Percentiles rank a stretch among this genome's conserved stretches.
phyloP scores from a whole-genome alignment of 2,329 filamentous ascomycete species.

The Calonectria leucothoes region DNA sequence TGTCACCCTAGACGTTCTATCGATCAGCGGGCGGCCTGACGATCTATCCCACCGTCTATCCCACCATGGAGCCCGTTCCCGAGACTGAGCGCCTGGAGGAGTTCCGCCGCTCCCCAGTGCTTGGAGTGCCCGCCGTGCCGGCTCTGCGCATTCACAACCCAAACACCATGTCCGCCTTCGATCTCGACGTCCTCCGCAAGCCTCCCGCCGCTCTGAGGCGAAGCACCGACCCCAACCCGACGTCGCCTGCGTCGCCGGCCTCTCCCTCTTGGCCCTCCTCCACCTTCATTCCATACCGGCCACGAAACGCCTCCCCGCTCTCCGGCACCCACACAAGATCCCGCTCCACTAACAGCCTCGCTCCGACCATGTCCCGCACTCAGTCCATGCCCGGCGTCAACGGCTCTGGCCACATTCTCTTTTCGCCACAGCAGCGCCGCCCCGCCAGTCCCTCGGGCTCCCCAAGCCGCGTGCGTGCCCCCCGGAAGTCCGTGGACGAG shows the following conservation, averaged over 20 bases:
- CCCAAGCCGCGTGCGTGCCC: conserved; percentile 62
- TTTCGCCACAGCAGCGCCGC: conserved; percentile 63
- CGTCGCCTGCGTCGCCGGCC: conserved; percentile 64
- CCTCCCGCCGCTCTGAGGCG: conserved; percentile 63
- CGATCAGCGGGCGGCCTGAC: conserved; percentile 37
- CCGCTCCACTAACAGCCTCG: conserved; percentile 66
- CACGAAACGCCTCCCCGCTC: conserved; percentile 72
- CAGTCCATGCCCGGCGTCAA: conserved; percentile 74
- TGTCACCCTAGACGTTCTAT: conserved; percentile 38
- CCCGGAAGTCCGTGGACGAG: conserved; percentile 70
- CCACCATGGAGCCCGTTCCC: conserved; percentile 73
- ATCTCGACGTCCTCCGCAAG: conserved; percentile 60
- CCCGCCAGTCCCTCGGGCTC: conserved; percentile 67
- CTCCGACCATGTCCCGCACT: conserved; percentile 70
- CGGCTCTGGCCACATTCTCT: conserved; percentile 68
- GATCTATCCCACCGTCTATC: conserved; percentile 36
- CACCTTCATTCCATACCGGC: conserved; percentile 65
- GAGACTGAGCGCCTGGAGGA: conserved; percentile 77
- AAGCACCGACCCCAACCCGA: conserved; percentile 67
- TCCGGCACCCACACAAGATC: conserved; percentile 68
- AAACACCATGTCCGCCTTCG: conserved; percentile 50
- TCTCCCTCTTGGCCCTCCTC: conserved; percentile 61
- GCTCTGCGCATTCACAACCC: conserved; percentile 61
- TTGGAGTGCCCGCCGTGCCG: conserved; percentile 59
- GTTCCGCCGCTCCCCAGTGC: conserved; percentile 69